Evolutionary conservation across 2,329 filamentous ascomycete genomes (phyloP).

Genomic region (Fusarium anthophilum): DNA sequence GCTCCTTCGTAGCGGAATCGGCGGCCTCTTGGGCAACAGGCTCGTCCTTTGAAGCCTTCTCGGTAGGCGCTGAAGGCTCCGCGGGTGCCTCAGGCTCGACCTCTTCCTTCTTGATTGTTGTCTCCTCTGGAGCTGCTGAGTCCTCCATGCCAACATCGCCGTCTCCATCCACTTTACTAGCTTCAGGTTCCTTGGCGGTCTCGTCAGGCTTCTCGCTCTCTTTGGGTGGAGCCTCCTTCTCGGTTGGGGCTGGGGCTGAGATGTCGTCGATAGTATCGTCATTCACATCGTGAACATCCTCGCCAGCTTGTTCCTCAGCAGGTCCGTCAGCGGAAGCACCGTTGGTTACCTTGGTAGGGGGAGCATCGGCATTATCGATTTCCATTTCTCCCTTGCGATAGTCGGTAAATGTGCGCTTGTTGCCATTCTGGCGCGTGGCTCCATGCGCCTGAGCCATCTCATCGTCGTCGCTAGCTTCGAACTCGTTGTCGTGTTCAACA

Average conservation of each 20-base stretch:
- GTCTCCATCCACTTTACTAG: conserved; percentile 54
- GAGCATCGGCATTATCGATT: conserved; percentile 50
- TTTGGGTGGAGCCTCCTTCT: conserved; percentile 42
- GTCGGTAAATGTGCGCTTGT: conserved; percentile 62
- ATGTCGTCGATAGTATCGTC: conserved; percentile 59
- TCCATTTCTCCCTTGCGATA: conserved; percentile 56
- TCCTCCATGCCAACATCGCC: conserved; percentile 63
- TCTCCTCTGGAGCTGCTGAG: conserved; percentile 40
- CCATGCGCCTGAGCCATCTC: conserved; percentile 80
- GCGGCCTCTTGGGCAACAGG: conserved; percentile 10
- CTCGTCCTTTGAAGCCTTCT: conserved; percentile 35
- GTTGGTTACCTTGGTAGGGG: conserved; percentile 49
- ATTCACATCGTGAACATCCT: conserved; percentile 50
- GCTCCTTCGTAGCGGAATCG: conserved; percentile 21
- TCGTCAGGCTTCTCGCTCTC: conserved; percentile 23
- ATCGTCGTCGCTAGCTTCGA: conserved; percentile 90
- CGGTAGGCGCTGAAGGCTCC: conserved; percentile 14
- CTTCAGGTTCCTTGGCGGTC: conserved; percentile 23
- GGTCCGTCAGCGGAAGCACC: conserved; percentile 45
- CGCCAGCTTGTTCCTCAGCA: conserved; percentile 41
- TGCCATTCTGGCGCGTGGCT: conserved; percentile 63
- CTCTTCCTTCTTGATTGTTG: conserved; percentile 40
- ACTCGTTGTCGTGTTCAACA: conserved; percentile 79
- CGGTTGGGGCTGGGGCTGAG: conserved; percentile 40
- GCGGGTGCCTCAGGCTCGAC: conserved; percentile 32